Evolutionary conservation across 352 stramenopile genomes (phyloP), one percentile per base, ranked within the genome.

Genomic region (Globisporangium mamillatum): DNA sequence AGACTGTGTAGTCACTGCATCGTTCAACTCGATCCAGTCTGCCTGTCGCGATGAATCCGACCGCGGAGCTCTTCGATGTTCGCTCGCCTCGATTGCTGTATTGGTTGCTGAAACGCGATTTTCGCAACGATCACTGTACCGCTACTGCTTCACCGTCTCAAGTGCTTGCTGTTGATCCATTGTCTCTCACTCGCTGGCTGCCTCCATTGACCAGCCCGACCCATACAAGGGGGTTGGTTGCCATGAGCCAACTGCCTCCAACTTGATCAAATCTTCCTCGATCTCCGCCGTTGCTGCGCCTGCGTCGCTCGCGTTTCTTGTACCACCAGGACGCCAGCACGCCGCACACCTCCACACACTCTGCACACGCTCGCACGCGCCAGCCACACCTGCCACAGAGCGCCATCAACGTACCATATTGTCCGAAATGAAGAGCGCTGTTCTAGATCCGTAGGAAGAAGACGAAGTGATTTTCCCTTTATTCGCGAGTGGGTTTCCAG

Each of bases 371-470:
- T 20, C 59, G 10, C 62, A 16, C 22, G 50, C n/a, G 25, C 36
- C 62, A 54, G 36, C 25, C 53, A 29, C 53, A 7, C 53, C 5
- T 27, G 36, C 29, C 41, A 67, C 18, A 62, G 36, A 71, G 6
- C 59, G 10, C 59, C 27, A 54, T 27, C 5, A 41, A 82, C 84
- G 80, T 83, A 92, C 84, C 84, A 92, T 92, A 61, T 76, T 75
- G 72, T 88, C 86, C 77, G 75, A 78, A 41, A 64, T 64, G 59
- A 64, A 64, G 59, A 64, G 59, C 59, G 79, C 77, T 84, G 81
- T 85, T 91, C 78, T 78, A 83, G 81, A 89, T 90, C 76, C 87
- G 85, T 78, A 90, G 86, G 86, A 93, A 93, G 86, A 93, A 93
- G 84, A 86, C 81, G 82, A 62, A 93, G 84, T 93, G 85, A 68